Evolutionary conservation across 2,329 filamentous ascomycete species (phyloP).

Genomic region (Sporothrix mexicana): DNA sequence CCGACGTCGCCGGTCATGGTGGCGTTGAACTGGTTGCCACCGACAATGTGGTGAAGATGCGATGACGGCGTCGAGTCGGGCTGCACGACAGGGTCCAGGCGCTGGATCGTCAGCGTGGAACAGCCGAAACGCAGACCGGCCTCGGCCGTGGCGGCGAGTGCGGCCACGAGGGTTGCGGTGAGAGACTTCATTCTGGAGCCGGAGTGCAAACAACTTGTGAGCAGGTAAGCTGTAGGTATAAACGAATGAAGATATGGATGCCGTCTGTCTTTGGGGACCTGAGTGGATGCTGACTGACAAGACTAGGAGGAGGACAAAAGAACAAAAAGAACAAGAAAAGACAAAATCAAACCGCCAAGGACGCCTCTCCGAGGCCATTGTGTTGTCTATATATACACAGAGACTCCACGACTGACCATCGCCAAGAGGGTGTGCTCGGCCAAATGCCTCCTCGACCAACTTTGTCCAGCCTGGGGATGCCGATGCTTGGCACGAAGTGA

Average conservation of each 20-base stretch:
- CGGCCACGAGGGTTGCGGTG: slow-evolving; percentile 38
- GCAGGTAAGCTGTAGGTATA: not conserved
- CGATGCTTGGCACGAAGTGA: slow-evolving; percentile 9
- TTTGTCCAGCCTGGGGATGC: slow-evolving; percentile 10
- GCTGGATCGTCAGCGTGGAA: slow-evolving; percentile 46
- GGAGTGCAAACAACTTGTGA: not conserved
- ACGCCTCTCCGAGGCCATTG: not conserved
- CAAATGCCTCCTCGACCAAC: not conserved
- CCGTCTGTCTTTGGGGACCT: not conserved
- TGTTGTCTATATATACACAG: slow-evolving; percentile 21
- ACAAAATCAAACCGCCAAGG: slow-evolving; percentile 17
- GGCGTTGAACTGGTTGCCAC: slow-evolving; percentile 42
- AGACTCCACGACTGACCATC: not conserved
- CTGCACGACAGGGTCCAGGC: slow-evolving; percentile 38
- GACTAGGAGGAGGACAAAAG: not conserved
- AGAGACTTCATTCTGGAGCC: slow-evolving; percentile 43
- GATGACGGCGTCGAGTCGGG: slow-evolving; percentile 35
- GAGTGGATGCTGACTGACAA: not conserved
- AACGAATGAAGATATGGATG: not conserved
- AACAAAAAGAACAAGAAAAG: not conserved
- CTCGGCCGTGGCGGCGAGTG: slow-evolving; percentile 42
- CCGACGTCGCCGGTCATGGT: slow-evolving; percentile 40
- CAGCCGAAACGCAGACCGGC: slow-evolving; percentile 48
- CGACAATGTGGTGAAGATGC: slow-evolving; percentile 38
- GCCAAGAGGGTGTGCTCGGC: slow-evolving; percentile 3